Base-by-base conservation (phyloP, 495 filamentous ascomycete genomes). In the Penicillium bialowiezense region DNA sequence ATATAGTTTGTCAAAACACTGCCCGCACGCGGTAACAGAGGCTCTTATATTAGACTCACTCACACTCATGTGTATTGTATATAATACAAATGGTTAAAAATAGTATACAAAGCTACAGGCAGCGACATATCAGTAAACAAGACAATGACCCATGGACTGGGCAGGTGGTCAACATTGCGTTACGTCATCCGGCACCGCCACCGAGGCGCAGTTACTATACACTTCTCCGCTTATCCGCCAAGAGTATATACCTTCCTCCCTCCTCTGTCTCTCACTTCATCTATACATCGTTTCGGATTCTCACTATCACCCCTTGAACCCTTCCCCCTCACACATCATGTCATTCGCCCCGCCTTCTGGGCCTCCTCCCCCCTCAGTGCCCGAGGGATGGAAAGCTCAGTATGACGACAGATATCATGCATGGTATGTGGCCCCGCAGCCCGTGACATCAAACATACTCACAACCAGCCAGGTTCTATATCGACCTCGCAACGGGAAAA, bases 341-440 rank as follows among this genome's bases (percentile, higher is more conserved):
- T 48, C 61, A 38, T 55, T 50, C 14, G 68, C 73, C 29, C 80
- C 89, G 48, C 89, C 89, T 15, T 59, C 80, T 1, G 89, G 89
- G 5, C 92, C 92, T 41, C 90, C 91, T 29, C 91, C 93, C 7
- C 91, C 90, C 18, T 81, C 82, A 52, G 86, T 96, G 1, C 93
- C 92, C 0, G 85, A 88, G 59, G 92, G 92, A 48, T 97, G 90
- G 90, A 85, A 87, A 59, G 85, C 84, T 7, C 81, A 88, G 36
- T 95, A 79, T 67, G 86, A 89, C 55, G 78, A 83, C 0, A 79
- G 84, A 48, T 90, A 90, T 68, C 78, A 82, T 24, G 82, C 90
- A 86, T 90, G 86, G 88, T 91, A 64, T 53, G 80, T 42, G n/a
- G n/a, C n/a, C n/a, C n/a, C n/a, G n/a, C n/a, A n/a, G n/a, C n/a